Evolutionary conservation across 441 rosid genomes (phyloP), one percentile per base, ranked within the genome.

Genomic region (Syzygium syzygioides): DNA sequence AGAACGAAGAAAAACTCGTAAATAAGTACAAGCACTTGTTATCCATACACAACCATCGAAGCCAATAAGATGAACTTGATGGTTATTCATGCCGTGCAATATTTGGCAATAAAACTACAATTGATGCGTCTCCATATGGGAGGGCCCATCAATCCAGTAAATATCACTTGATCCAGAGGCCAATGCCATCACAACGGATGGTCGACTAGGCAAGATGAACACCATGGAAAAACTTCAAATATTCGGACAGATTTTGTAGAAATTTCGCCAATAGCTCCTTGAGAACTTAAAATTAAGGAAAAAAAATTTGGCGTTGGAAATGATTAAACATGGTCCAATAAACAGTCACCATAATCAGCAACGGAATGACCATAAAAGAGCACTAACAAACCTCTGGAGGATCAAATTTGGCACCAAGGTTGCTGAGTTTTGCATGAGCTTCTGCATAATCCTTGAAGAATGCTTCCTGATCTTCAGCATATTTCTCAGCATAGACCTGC

Each of bases 391-490:
- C 99, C 99, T 96, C 98, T 9, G 97, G 95, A 92, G 99, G 98
- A 90, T 96, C 96, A 91, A 97, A 97, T 90, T 97, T 97, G 26
- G 99, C 95, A 26, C 99, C 99, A 57, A 93, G 94, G 93, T 94
- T 95, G 95, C 99, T 97, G 90, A 97, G 99, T 90, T 95, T 95
- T 87, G 96, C 98, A 91, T 97, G 99, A 88, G 99, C 98, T 94
- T 96, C 98, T 66, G 99, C 99, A 90, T 96, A 97, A 89, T 97
- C 99, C 93, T 93, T 94, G 92, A 96, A 96, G 90, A 97, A 97
- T 86, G 95, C 94, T 53, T 94, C 99, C 59, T 95, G 95, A 92
- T 97, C 99, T 91, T 92, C 95, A 87, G 97, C 98, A 90, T 96
- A 97, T 89, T 95, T 97, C 93, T 96, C 99, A 86, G 99, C 98